Percentiles rank a stretch among this genome's conserved stretches.
Evolutionary conservation across 108 stramenopile genomes (phyloP).

Genomic region (Pseudonitzschia pungens): DNA sequence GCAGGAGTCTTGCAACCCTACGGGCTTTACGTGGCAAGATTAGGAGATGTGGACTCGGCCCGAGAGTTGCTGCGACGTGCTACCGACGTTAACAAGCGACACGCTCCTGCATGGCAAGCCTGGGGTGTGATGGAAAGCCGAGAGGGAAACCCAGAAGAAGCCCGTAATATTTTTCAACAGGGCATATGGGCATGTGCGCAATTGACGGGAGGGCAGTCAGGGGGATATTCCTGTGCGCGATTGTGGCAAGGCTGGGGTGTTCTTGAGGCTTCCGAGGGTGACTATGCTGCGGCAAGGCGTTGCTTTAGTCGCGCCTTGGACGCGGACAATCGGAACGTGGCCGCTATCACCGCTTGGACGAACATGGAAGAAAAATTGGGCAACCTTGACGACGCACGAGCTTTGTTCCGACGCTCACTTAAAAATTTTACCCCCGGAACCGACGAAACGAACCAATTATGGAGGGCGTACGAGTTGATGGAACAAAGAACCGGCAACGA

Average conservation of each 20-base stretch:
- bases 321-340: constrained; percentile 84
- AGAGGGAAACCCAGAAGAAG: constrained; percentile 65
- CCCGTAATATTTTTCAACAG: constrained; percentile 84
- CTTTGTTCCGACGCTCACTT: constrained; percentile 68
- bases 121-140: constrained; percentile 91
- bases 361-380: constrained; percentile 77
- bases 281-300: constrained; percentile 78
- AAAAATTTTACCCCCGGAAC: constrained; percentile 67
- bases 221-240: constrained; percentile 79
- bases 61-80: constrained; percentile 71
- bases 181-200: constrained; percentile 90
- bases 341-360: constrained; percentile 84
- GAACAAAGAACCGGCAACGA: constrained; percentile 67
- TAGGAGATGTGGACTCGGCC: constrained; percentile 84
- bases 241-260: constrained; percentile 92
- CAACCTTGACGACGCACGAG: constrained; percentile 63
- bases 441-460: constrained; percentile 67
- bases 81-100: constrained; percentile 78
- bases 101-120: constrained; percentile 88
- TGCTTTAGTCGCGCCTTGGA: constrained; percentile 86
- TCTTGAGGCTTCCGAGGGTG: constrained; percentile 76
- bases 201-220: constrained; percentile 77
- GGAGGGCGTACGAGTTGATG: constrained; percentile 84
- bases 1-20: constrained; percentile 87
- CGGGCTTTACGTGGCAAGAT: constrained; percentile 77